Conservation (phyloP, 768 basidiomycete species). For the Thelephora aurantiotincta region DNA sequence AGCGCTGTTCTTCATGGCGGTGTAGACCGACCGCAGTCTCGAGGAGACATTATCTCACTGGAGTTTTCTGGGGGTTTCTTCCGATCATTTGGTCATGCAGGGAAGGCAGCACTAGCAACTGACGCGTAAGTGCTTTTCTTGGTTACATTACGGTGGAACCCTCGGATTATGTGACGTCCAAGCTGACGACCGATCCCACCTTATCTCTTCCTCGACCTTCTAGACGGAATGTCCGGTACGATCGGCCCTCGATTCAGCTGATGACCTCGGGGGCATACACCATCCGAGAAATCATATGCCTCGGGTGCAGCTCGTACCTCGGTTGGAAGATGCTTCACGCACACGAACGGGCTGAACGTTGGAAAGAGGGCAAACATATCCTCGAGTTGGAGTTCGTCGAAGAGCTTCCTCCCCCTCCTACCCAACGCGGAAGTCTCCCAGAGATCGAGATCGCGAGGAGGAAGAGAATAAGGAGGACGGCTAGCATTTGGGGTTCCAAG, state of each 20-base stretch:
- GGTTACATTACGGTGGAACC: not conserved
- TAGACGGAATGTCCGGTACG: constrained; percentile 9
- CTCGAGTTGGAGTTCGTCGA: constrained; percentile 28
- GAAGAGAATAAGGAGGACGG: no score
- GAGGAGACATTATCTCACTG: no score
- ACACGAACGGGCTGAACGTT: constrained; percentile 38
- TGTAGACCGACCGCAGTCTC: not conserved
- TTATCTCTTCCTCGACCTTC: constrained; percentile 27
- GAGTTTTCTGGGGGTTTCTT: not conserved
- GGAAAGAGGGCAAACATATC: constrained; percentile 47
- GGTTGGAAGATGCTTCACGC: constrained; percentile 53
- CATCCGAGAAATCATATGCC: constrained; percentile 41
- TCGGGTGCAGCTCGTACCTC: constrained; percentile 34
- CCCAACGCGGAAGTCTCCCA: no score
- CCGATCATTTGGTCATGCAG: constrained; percentile 37
- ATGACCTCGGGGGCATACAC: constrained; percentile 54
- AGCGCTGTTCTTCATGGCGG: not conserved
- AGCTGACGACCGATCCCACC: no score
- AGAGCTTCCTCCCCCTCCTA: no score
- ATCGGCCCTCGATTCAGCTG: constrained; percentile 34
- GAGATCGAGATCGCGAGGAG: no score
- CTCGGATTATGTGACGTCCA: no score
- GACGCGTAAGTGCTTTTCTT: constrained; percentile 28
- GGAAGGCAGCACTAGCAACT: constrained; percentile 44
- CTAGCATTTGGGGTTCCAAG: no score